Evolutionary conservation across 192 early-diverging fungal species (phyloP).

Genomic region (Coemansia sp.): DNA sequence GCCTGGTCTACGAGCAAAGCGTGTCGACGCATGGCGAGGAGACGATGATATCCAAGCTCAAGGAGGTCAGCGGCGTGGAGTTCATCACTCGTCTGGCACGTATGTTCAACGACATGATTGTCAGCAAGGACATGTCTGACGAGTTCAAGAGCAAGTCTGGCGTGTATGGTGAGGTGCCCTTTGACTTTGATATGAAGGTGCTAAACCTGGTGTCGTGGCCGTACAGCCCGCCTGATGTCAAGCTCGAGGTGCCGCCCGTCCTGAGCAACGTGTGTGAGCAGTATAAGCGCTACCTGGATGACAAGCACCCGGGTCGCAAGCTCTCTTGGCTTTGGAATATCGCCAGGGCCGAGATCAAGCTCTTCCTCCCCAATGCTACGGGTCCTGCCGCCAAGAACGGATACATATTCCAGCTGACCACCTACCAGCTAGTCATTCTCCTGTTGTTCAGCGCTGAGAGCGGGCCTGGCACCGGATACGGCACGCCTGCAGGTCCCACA

Average conservation of each 20-base stretch:
- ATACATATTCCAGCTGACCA: slow-evolving; percentile 66
- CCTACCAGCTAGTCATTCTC: slow-evolving; percentile 93
- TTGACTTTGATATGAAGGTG: slow-evolving; percentile 88
- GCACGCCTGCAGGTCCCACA: slow-evolving; percentile 35
- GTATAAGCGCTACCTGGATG: slow-evolving; percentile 87
- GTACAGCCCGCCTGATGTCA: slow-evolving; percentile 71
- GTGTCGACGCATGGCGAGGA: slow-evolving; percentile 91
- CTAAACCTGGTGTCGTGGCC: slow-evolving; percentile 91
- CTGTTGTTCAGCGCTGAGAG: slow-evolving; percentile 80
- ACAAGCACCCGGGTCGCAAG: slow-evolving; percentile 86
- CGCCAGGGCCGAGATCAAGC: slow-evolving; percentile 89
- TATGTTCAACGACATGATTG: slow-evolving; percentile 94
- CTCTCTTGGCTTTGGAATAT: slow-evolving; percentile 95
- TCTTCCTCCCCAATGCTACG: slow-evolving; percentile 77
- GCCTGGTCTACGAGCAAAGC: slow-evolving; percentile 86
- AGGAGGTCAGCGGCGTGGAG: slow-evolving; percentile 92
- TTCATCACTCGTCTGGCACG: slow-evolving; percentile 92
- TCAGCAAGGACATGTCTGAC: slow-evolving; percentile 89
- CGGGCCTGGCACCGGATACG: slow-evolving; percentile 64
- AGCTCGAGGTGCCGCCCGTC: slow-evolving; percentile 87
- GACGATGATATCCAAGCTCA: slow-evolving; percentile 91
- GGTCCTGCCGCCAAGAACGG: slow-evolving; percentile 73
- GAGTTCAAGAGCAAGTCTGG: slow-evolving; percentile 69
- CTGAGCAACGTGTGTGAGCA: slow-evolving; percentile 82
- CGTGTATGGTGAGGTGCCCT: slow-evolving; percentile 39